phyloP scores from a whole-genome alignment of 139 green algal genomes.

The Chlorella sorokiniana region DNA sequence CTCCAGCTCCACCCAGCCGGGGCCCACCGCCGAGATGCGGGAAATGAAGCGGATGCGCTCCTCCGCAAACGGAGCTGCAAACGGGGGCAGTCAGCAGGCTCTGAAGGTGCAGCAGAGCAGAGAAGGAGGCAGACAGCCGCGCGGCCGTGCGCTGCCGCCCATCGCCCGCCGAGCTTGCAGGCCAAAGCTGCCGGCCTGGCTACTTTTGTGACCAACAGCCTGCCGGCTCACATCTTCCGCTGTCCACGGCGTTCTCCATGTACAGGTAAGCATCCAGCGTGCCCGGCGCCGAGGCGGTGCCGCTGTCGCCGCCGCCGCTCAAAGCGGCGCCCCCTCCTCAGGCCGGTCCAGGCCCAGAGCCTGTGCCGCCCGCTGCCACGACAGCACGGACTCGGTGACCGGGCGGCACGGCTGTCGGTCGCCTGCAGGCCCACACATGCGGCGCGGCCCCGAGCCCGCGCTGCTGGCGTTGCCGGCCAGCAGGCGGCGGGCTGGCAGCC shows the following conservation, averaged over 20 bases:
- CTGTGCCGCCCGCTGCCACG: neutral
- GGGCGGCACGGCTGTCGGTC: neutral
- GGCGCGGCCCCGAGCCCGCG: no score
- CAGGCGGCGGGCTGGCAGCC: no score
- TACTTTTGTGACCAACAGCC: no score
- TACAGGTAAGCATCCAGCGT: conserved; percentile 22
- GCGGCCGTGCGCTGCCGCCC: no score
- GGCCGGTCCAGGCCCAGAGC: neutral
- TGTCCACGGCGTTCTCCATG: neutral
- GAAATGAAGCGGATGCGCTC: conserved; percentile 18
- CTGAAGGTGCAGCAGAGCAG: neutral
- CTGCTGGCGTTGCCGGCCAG: neutral
- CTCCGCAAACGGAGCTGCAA: neutral
- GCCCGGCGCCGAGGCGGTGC: neutral
- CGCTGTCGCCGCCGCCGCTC: neutral
- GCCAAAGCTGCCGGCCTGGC: no score
- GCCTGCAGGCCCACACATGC: neutral
- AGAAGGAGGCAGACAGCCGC: neutral
- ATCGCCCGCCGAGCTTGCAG: no score
- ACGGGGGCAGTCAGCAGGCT: neutral
- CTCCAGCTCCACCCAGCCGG: conserved; percentile 22
- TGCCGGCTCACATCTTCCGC: conserved; percentile 10
- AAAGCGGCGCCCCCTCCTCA: neutral
- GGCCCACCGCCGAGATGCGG: conserved; percentile 3
- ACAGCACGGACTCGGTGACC: neutral